Percentiles rank a stretch among this genome's conserved stretches.
phyloP scores from a whole-genome alignment of 805 yeast genomes.

The Spathaspora girioi region DNA sequence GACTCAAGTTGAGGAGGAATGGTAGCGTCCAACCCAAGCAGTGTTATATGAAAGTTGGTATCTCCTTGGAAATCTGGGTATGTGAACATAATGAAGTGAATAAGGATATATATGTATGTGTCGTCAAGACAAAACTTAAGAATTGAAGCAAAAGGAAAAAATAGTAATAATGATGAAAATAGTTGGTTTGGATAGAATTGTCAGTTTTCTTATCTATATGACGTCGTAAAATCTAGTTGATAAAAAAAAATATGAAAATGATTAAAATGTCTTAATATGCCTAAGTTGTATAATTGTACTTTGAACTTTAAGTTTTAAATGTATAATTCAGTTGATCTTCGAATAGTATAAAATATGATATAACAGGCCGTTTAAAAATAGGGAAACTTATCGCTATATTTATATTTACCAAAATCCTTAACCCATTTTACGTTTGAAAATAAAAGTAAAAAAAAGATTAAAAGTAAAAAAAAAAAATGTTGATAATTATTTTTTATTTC shows the following conservation, averaged over 20 bases:
- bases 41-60: neutral
- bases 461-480: neutral
- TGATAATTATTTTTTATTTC: neutral
- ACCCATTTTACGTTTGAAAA: neutral
- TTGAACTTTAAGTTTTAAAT: neutral
- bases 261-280: neutral
- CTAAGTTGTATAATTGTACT: neutral
- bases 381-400: neutral
- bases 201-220: neutral
- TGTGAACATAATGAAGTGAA: neutral
- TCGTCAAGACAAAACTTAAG: neutral
- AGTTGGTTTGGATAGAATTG: neutral
- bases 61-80: constrained; percentile 1
- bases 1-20: neutral
- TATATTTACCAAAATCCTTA: neutral
- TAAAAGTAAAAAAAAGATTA: neutral
- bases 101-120: neutral
- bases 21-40: neutral
- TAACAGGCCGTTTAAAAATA: neutral
- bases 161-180: no score
- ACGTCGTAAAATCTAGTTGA: neutral
- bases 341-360: neutral
- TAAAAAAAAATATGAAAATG: neutral
- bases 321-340: neutral
- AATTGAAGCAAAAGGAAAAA: neutral